Conservation (phyloP, 2,329 filamentous ascomycete genomes). For the Fusarium sp. region DNA sequence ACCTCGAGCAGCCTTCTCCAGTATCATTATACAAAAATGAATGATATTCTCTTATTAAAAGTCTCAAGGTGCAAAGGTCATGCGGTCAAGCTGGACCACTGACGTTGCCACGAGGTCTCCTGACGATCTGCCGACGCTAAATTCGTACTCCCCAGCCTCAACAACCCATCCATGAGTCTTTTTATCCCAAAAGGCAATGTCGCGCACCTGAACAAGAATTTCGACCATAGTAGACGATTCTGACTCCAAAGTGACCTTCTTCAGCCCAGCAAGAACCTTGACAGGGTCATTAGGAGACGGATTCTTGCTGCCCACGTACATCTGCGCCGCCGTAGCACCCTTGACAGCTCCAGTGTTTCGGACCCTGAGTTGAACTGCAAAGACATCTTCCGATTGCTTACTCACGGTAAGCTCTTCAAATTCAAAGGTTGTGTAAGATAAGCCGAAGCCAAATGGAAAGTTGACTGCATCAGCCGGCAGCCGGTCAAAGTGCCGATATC, state of each 20-base stretch:
- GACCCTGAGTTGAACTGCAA: not conserved
- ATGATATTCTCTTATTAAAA: not conserved
- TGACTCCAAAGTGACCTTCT: not conserved
- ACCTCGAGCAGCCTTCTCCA: not conserved
- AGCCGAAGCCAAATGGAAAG: slow-evolving; percentile 74
- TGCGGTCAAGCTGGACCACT: not conserved
- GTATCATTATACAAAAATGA: not conserved
- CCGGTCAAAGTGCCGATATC: slow-evolving; percentile 77
- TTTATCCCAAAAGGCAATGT: not conserved
- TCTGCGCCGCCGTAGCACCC: not conserved
- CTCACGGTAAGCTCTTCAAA: slow-evolving; percentile 53
- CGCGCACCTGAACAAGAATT: not conserved
- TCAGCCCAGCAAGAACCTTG: not conserved
- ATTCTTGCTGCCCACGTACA: not conserved
- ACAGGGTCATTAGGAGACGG: not conserved
- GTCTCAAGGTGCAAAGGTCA: not conserved
- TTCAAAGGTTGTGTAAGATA: slow-evolving; percentile 59
- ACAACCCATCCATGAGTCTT: not conserved
- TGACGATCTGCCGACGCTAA: not conserved
- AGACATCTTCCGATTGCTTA: not conserved
- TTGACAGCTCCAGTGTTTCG: not conserved
- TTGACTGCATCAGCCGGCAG: slow-evolving; percentile 64
- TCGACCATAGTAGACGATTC: not conserved
- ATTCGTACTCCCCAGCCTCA: not conserved
- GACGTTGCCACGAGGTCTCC: not conserved